These are phyloP conservation scores for Crithidia acanthocephali DNA, from an alignment of 208 protist species.

Conservation along the genomic window DNA sequence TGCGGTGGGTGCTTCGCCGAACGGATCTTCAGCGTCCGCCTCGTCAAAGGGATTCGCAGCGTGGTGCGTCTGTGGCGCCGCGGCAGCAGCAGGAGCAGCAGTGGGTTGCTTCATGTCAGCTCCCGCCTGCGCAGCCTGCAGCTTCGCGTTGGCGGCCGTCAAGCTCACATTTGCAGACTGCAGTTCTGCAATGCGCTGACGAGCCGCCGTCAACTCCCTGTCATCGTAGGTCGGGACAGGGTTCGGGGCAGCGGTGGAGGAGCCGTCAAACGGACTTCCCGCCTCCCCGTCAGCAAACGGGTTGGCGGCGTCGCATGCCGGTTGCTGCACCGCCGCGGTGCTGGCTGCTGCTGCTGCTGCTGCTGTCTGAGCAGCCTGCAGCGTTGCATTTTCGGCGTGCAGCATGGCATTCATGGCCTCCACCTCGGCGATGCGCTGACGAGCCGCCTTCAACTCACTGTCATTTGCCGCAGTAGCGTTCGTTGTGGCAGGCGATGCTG, in stretches of 20 bases:
- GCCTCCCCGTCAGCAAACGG: conserved; percentile 3
- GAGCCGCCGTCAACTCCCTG: conserved; percentile 4
- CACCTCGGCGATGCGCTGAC: conserved; percentile 20
- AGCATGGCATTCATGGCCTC: neutral
- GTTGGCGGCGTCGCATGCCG: neutral
- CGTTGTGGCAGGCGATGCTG: neutral
- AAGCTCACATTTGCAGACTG: neutral
- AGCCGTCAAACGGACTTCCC: conserved; percentile 4
- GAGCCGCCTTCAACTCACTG: conserved; percentile 22
- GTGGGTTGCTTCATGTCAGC: neutral
- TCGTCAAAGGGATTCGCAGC: neutral
- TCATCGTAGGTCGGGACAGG: neutral
- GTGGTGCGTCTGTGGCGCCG: neutral
- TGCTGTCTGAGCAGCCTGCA: neutral
- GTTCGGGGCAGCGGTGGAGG: neutral
- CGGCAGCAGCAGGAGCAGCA: neutral
- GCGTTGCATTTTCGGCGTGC: neutral
- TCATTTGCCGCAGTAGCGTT: neutral
- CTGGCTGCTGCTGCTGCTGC: neutral
- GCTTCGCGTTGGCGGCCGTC: neutral
- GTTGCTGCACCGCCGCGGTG: neutral
- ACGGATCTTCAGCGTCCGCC: neutral
- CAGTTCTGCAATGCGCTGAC: neutral
- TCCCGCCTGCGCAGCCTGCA: neutral
- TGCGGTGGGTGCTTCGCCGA: neutral